Evolutionary conservation across 2,329 filamentous ascomycete species (phyloP).

Genomic region (Neurospora crassa): DNA sequence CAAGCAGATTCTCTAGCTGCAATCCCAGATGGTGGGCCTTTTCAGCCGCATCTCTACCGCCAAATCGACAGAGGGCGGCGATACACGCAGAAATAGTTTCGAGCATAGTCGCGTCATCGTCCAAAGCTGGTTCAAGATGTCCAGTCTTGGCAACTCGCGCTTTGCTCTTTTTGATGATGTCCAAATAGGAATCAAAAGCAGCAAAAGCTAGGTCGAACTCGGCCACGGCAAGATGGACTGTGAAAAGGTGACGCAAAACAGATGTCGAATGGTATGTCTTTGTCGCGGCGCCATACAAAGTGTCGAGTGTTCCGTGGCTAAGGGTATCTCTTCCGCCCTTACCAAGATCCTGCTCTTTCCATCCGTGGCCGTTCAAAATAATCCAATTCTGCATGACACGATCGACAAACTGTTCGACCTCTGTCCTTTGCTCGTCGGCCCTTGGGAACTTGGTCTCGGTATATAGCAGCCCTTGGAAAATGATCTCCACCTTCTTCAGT

Average conservation of each 20-base stretch:
- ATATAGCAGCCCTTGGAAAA: conserved; percentile 72
- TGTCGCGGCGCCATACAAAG: conserved; percentile 79
- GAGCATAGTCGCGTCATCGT: conserved; percentile 68
- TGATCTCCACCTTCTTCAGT: conserved; percentile 65
- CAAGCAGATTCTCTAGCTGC: conserved; percentile 67
- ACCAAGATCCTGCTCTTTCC: conserved; percentile 73
- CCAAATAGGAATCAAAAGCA: conserved; percentile 84
- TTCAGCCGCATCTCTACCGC: conserved; percentile 62
- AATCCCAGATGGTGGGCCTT: conserved; percentile 64
- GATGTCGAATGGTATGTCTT: conserved; percentile 94
- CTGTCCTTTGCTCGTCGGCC: conserved; percentile 66
- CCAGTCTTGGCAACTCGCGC: conserved; percentile 73
- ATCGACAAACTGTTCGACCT: conserved; percentile 75
- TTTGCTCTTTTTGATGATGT: conserved; percentile 78
- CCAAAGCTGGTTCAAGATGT: conserved; percentile 59
- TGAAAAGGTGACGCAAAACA: conserved; percentile 78
- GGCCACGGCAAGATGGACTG: conserved; percentile 74
- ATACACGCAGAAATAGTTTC: conserved; percentile 74
- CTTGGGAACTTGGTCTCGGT: conserved; percentile 75
- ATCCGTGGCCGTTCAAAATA: conserved; percentile 67
- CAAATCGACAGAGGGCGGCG: conserved; percentile 72
- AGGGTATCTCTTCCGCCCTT: conserved; percentile 68
- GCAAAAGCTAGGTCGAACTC: conserved; percentile 90
- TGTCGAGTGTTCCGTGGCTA: conserved; percentile 70
- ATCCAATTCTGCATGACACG: conserved; percentile 79